Percentiles rank a stretch among this genome's conserved stretches.
Evolutionary conservation across 805 yeast species (phyloP).

Genomic region (Lipomyces spencermartinsiae): DNA sequence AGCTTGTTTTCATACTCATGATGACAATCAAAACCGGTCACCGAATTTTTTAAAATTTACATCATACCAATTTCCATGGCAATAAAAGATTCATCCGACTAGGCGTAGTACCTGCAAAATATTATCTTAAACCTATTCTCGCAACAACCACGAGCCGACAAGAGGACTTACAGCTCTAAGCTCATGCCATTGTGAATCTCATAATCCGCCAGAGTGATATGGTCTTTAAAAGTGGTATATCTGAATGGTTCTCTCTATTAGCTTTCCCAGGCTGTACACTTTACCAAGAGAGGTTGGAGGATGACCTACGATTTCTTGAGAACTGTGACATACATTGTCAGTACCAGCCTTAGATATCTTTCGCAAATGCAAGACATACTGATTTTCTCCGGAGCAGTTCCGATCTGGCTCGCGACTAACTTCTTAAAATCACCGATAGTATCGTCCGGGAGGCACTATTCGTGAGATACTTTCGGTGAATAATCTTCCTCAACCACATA

Average conservation of each 20-base stretch:
- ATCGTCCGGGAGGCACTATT: slow-evolving; percentile 76
- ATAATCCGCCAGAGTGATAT: slow-evolving; percentile 90
- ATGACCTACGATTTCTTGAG: slow-evolving; percentile 71
- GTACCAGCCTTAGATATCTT: background rate
- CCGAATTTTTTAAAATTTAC: no score
- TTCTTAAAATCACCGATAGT: slow-evolving; percentile 89
- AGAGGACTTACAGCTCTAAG: slow-evolving; percentile 69
- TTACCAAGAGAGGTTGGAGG: background rate
- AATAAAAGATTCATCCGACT: background rate
- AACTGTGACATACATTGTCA: slow-evolving; percentile 47
- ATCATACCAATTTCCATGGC: background rate
- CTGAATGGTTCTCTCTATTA: slow-evolving; percentile 14
- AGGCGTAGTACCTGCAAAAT: slow-evolving; percentile 14
- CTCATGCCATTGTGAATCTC: slow-evolving; percentile 90
- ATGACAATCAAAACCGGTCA: background rate
- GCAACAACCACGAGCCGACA: background rate
- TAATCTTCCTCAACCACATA: background rate
- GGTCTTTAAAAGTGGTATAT: slow-evolving; percentile 82
- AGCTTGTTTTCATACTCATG: background rate
- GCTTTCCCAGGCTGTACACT: background rate
- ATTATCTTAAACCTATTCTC: background rate
- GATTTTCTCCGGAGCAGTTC: slow-evolving; percentile 67
- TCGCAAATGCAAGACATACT: slow-evolving; percentile 38
- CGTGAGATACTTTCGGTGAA: background rate
- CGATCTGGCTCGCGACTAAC: slow-evolving; percentile 80